Percentiles rank a stretch among this genome's conserved stretches.
Evolutionary conservation across 257 asterid species (phyloP).

Genomic region (Solanum pinnatisectum): DNA sequence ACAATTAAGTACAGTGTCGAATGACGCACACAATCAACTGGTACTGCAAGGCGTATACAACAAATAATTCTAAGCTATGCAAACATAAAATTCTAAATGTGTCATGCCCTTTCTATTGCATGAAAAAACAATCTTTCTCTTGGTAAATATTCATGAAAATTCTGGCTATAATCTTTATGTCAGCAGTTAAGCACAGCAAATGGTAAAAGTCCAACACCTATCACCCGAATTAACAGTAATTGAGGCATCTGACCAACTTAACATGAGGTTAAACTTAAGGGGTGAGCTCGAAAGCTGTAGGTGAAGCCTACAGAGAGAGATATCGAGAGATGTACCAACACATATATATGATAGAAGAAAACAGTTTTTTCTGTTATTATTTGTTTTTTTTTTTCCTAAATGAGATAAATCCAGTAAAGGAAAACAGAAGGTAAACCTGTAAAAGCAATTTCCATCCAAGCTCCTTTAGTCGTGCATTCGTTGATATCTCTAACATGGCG

Average conservation of each 20-base stretch:
- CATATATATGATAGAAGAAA: neutral
- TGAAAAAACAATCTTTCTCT: neutral
- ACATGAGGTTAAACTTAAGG: neutral
- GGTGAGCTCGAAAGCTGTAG: neutral
- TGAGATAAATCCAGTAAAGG: neutral
- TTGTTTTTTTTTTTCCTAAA: neutral
- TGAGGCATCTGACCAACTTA: neutral
- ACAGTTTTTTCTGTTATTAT: neutral
- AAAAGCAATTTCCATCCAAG: constrained; percentile 84
- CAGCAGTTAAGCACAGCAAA: neutral
- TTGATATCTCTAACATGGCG: constrained; percentile 85
- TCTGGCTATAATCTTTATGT: neutral
- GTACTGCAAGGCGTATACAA: neutral
- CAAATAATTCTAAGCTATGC: neutral
- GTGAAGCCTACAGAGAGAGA: neutral
- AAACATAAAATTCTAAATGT: neutral
- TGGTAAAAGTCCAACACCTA: neutral
- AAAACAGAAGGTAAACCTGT: constrained; percentile 42
- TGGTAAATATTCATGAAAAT: neutral
- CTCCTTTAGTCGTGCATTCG: constrained; percentile 49
- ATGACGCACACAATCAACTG: neutral
- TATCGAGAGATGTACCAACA: neutral
- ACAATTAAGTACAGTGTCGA: neutral
- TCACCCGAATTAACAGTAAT: neutral
- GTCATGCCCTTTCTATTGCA: neutral